Conservation (phyloP, 73 alveolate species). For the Tetrahymena borealis region DNA sequence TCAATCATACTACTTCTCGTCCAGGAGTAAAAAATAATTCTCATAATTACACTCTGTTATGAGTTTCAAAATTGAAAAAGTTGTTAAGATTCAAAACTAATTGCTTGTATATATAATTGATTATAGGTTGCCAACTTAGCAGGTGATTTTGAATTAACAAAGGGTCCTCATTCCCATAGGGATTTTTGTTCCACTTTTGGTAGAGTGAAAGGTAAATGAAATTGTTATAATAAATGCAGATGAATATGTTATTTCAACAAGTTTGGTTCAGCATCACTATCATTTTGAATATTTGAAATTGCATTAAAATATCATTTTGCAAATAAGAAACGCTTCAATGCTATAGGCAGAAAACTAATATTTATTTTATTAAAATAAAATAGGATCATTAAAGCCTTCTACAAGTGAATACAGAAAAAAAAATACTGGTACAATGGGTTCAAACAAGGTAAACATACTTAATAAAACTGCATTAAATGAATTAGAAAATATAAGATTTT, state of each 20-base stretch:
- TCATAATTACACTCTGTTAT: conserved; percentile 49
- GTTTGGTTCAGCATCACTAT: too few species aligned
- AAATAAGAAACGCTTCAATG: too few species aligned
- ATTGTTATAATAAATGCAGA: too few species aligned
- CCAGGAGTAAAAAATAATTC: conserved; percentile 72
- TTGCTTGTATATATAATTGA: not conserved
- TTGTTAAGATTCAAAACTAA: not conserved
- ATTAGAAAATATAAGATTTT: too few species aligned
- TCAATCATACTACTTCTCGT: conserved; percentile 73
- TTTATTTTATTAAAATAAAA: not conserved
- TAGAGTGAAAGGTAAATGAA: conserved; percentile 45
- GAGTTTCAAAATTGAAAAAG: conserved; percentile 43
- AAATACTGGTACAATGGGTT: conserved; percentile 62
- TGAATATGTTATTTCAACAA: too few species aligned
- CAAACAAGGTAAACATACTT: not conserved
- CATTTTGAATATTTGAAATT: not conserved
- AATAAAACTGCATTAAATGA: not conserved
- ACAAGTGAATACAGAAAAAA: conserved; percentile 58
- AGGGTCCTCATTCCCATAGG: conserved; percentile 61
- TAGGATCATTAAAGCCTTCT: conserved; percentile 57
- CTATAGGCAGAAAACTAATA: too few species aligned
- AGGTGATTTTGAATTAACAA: conserved; percentile 51
- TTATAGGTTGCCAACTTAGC: conserved; percentile 30
- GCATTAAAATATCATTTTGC: not conserved
- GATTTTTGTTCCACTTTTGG: conserved; percentile 65